Base-by-base conservation (phyloP, 2,329 filamentous ascomycete species). In the Paracorniculantispora psalliotae region DNA sequence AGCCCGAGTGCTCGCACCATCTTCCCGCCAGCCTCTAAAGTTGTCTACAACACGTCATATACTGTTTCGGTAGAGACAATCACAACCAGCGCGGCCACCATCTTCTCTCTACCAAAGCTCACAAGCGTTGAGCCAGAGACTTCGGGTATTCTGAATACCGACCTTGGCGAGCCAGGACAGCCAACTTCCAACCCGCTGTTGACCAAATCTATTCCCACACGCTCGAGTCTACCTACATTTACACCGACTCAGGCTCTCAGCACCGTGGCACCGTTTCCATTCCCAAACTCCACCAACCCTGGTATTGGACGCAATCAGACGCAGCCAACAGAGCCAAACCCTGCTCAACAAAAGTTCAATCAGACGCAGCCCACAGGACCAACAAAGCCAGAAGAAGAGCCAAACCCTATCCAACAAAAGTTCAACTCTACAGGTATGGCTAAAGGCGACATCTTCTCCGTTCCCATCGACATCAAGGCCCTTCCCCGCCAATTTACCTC, bases 401-500 rank as follows among this genome's bases (percentile, higher is more conserved):
- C 9, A 19, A 7, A 15, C 25, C 12, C 21, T 5, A 35, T 3
- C 6, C 23, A 3, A 49, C 33, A 15, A 8, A 39, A n/a, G 46
- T 23, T 2, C 13, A 30, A 23, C 12, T 33, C 54, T 12, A 28
- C 33, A 30, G 37, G 35, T 4, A 58, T 58, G 37, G 35, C 68
- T 13, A 60, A 67, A 13, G 48, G 28, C 21, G 69, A 87, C 64
- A 84, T 88, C 55, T 88, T 88, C 63, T 74, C 75, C 8, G 67
- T 70, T 12, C 81, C 85, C 28, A 79, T 88, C 53, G 78, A 76
- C 19, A 82, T 78, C 1, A 75, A 72, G 61, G 70, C 79, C 12
- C 83, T 84, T 3, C 78, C 80, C 1, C 66, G 75, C 0, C 71
- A 73, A 30, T 80, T 88, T 51, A 56, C 67, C 9, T 70, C 73